These are phyloP conservation scores for Ustilago loliicola DNA, from an alignment of 1,284 basidiomycete species.

Conservation along the genomic window DNA sequence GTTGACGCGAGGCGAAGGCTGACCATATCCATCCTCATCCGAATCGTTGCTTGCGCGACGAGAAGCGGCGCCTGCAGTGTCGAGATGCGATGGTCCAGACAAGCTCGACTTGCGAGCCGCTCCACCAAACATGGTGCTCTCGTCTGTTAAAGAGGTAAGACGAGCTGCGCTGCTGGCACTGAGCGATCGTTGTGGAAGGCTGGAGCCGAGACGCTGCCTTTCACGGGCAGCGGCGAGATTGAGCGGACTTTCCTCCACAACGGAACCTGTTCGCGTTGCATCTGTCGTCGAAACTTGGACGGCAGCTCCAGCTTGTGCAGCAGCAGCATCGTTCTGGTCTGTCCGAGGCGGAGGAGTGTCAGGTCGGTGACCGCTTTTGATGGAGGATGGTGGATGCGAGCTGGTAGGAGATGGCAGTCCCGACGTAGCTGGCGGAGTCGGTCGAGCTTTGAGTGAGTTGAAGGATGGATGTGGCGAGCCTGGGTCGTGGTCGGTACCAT, in stretches of 20 bases:
- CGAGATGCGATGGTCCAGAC: constrained; percentile 17
- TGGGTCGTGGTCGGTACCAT: constrained; percentile 16
- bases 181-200: constrained; percentile 37
- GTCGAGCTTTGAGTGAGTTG: constrained; percentile 59
- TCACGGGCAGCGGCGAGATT: constrained; percentile 50
- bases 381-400: constrained; percentile 46
- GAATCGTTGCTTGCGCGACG: constrained; percentile 25
- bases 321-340: neutral
- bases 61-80: constrained; percentile 7
- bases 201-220: constrained; percentile 36
- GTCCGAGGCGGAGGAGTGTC: constrained; percentile 23
- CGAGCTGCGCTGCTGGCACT: constrained; percentile 48
- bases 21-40: constrained; percentile 61
- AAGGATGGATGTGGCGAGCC: constrained; percentile 62
- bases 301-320: neutral
- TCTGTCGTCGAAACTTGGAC: constrained; percentile 24
- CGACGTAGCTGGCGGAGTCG: constrained; percentile 61
- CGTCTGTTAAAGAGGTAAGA: constrained; percentile 46
- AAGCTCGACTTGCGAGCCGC: constrained; percentile 23
- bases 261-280: constrained; percentile 36
- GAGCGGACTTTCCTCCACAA: constrained; percentile 46
- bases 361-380: constrained; percentile 34
- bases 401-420: constrained; percentile 49
- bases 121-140: constrained; percentile 53
- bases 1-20: constrained; percentile 42